phyloP scores from a whole-genome alignment of 2,329 filamentous ascomycete species.

The Colletotrichum scovillei region DNA sequence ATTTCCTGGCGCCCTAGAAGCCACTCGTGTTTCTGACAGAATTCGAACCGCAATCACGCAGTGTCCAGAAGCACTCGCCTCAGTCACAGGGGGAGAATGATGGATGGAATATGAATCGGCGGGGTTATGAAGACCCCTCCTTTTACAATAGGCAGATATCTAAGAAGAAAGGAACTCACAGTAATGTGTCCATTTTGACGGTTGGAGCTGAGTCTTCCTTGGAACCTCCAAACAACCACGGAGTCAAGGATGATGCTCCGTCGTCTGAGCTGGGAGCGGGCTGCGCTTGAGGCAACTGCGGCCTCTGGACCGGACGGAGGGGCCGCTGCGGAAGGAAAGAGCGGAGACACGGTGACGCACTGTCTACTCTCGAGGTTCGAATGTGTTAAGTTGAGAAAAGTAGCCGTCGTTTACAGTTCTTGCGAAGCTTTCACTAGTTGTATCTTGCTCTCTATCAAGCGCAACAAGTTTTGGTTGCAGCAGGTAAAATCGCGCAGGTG shows the following conservation, averaged over 20 bases:
- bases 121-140: not conserved
- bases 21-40: not conserved
- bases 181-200: constrained; percentile 43
- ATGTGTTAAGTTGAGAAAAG: not conserved
- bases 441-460: not conserved
- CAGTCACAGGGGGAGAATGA: not conserved
- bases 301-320: constrained; percentile 32
- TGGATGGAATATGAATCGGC: not conserved
- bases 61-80: constrained; percentile 4
- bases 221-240: not conserved
- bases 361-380: not conserved
- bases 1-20: not conserved
- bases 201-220: not conserved
- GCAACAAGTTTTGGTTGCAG: not conserved
- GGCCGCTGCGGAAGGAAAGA: constrained; percentile 32
- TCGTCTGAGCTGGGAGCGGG: not conserved
- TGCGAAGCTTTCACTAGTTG: not conserved
- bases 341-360: constrained; percentile 33
- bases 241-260: not conserved
- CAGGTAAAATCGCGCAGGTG: constrained; percentile 27
- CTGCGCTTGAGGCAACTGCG: constrained; percentile 27
- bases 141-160: not conserved
- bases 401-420: not conserved
- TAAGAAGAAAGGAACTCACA: constrained; percentile 40
- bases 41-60: not conserved